These are phyloP conservation scores for Arachis hypogaea DNA, from an alignment of 306 rosid genomes.

Conservation along the genomic window DNA sequence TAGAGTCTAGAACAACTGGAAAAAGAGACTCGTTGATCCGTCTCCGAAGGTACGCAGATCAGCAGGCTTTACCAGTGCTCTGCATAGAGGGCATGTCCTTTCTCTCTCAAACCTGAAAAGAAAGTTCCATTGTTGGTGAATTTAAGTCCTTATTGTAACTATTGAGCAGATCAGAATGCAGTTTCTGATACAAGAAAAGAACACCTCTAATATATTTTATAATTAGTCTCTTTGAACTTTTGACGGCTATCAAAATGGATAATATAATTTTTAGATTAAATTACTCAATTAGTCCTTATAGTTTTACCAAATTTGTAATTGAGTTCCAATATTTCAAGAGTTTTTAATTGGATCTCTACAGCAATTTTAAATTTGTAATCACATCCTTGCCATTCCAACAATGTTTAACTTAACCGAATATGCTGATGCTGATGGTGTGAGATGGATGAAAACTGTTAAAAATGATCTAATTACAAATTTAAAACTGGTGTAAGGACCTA, in stretches of 20 bases:
- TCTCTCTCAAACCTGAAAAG: slow-evolving; percentile 90
- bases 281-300: too few species aligned
- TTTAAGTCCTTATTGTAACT: background rate
- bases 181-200: too few species aligned
- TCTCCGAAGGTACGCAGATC: slow-evolving; percentile 81
- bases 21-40: slow-evolving; percentile 83
- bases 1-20: slow-evolving; percentile 63
- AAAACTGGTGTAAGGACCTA: too few species aligned
- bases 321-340: too few species aligned
- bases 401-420: too few species aligned
- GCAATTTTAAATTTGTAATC: too few species aligned
- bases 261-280: background rate
- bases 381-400: too few species aligned
- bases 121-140: slow-evolving; percentile 34
- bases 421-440: too few species aligned
- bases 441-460: too few species aligned
- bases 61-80: slow-evolving; percentile 85
- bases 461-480: too few species aligned
- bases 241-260: slow-evolving; percentile 21
- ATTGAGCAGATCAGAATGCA: background rate
- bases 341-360: too few species aligned
- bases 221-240: slow-evolving; percentile 24
- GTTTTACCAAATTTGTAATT: too few species aligned
- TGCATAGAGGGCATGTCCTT: slow-evolving; percentile 92
- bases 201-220: background rate